Evolutionary conservation across 371 early-diverging fungal genomes (phyloP), one percentile per base, ranked within the genome.

Genomic region (Mucor racemosus): DNA sequence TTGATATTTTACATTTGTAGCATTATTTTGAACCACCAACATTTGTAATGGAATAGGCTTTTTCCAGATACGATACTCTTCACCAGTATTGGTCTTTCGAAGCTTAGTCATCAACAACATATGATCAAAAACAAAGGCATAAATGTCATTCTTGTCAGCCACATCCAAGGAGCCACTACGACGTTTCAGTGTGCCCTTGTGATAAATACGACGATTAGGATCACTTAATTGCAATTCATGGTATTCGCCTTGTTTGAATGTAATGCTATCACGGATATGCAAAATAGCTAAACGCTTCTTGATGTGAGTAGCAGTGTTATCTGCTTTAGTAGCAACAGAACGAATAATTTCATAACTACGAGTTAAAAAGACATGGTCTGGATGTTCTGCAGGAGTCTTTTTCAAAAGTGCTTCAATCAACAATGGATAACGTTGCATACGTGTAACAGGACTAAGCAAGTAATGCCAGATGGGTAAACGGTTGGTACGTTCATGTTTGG

Each of bases 41-140:
- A 89, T 72, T 48, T 88, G 87, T 55, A 90, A 64, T 15, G 88
- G 90, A 34, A 91, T 86, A 8, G 90, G 91, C 40, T 82, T 81
- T 66, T 87, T 86, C 79, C 84, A 90, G 7, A 94, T 75, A 53
- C 87, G 82, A 73, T 84, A 90, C 40, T 84, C 83, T 33, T 82
- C 85, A 34, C 87, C 90, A 36, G 78, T 76, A 62, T 67, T 69
- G 10, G 76, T 74, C 40, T 79, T 81, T 56, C 86, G 82, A 42
- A 80, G 78, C 68, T 92, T 93, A 57, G 95, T 88, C 85, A 97
- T 77, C 36, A 97, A 66, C 7, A 97, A 76, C 57, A 88, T 77
- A 78, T 97, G 95, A 71, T 97, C 98, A 68, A 97, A 93, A 35
- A 97, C 81, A 75, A 95, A 93, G 7, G 93, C 90, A 56, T 83